Percentiles rank a stretch among this genome's conserved stretches.
phyloP scores from a whole-genome alignment of 2,329 filamentous ascomycete genomes.

The Aspergillus brasiliensis region DNA sequence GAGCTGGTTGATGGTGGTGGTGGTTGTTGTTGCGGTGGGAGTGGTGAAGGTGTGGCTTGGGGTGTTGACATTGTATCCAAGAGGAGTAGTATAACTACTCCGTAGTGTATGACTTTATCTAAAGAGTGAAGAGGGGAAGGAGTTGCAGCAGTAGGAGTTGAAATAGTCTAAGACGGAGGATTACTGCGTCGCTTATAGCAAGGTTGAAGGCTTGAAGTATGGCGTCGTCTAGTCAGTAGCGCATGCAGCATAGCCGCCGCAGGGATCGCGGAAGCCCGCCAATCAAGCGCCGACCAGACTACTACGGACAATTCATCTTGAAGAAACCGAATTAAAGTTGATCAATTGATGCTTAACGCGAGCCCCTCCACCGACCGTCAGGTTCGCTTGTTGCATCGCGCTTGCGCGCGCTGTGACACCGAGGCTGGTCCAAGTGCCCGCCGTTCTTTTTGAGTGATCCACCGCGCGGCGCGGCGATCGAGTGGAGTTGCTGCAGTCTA shows the following conservation, averaged over 20 bases:
- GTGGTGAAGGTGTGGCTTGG: slow-evolving; percentile 8
- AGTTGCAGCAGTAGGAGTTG: not conserved
- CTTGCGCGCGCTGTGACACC: not conserved
- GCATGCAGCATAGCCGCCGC: not conserved
- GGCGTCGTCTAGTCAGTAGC: not conserved
- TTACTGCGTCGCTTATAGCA: not conserved
- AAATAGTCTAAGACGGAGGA: not conserved
- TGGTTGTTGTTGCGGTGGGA: slow-evolving; percentile 1
- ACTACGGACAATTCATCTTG: not conserved
- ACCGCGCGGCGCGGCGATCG: slow-evolving; percentile 10
- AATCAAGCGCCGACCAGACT: not conserved
- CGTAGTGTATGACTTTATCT: too few relatives aligned
- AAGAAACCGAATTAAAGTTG: not conserved
- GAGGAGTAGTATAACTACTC: too few relatives aligned
- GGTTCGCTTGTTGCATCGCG: not conserved
- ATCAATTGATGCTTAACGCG: not conserved
- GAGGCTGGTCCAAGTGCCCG: slow-evolving; percentile 10
- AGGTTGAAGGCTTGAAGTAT: not conserved
- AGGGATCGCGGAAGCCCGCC: not conserved
- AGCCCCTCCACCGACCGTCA: not conserved
- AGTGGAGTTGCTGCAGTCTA: slow-evolving; percentile 10
- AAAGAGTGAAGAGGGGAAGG: not conserved
- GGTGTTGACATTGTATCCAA: slow-evolving; percentile 21
- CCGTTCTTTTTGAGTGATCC: slow-evolving; percentile 5
- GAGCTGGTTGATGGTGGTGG: not conserved